Conservation (phyloP, 805 yeast species). For the Isabelozyma pseudorhagii region DNA sequence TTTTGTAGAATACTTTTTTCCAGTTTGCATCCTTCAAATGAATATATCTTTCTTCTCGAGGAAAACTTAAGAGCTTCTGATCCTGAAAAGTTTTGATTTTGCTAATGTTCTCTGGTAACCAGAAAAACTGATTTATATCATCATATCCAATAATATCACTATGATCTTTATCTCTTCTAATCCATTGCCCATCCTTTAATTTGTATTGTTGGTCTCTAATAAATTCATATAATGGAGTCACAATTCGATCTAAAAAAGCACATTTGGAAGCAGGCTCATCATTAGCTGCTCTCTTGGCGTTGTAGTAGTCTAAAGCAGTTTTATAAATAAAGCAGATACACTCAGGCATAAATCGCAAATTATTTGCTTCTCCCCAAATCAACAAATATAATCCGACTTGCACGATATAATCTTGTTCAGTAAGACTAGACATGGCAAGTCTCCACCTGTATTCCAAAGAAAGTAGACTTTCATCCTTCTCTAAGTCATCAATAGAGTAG, state of each 20-base stretch:
- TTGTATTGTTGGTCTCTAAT: conserved; percentile 66
- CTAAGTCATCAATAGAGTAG: conserved; percentile 14
- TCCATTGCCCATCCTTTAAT: conserved; percentile 47
- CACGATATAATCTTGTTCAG: conserved; percentile 56
- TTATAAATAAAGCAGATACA: conserved; percentile 32
- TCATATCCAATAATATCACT: conserved; percentile 55
- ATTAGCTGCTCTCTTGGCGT: conserved; percentile 5
- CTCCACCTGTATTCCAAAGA: conserved; percentile 57
- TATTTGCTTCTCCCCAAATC: conserved; percentile 79
- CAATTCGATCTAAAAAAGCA: conserved; percentile 35
- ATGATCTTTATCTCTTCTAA: conserved; percentile 70
- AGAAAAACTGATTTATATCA: conserved; percentile 51
- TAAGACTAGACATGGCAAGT: conserved; percentile 51
- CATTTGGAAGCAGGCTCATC: conserved; percentile 2
- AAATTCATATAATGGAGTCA: conserved; percentile 53
- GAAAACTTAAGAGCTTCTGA: conserved; percentile 20
- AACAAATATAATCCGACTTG: conserved; percentile 62
- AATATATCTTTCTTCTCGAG: conserved; percentile 26
- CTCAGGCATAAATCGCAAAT: conserved; percentile 50
- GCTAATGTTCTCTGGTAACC: conserved; percentile 39
- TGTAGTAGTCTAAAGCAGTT: conserved; percentile 20
- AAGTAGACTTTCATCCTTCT: conserved; percentile 11
- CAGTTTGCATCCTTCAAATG: conserved; percentile 34
- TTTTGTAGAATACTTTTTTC: conserved; percentile 41
- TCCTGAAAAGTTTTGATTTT: conserved; percentile 33